Percentiles rank a stretch among this genome's conserved stretches.
Evolutionary conservation across 305 asterid genomes (phyloP).

Genomic region (Fraxinus latifolia): DNA sequence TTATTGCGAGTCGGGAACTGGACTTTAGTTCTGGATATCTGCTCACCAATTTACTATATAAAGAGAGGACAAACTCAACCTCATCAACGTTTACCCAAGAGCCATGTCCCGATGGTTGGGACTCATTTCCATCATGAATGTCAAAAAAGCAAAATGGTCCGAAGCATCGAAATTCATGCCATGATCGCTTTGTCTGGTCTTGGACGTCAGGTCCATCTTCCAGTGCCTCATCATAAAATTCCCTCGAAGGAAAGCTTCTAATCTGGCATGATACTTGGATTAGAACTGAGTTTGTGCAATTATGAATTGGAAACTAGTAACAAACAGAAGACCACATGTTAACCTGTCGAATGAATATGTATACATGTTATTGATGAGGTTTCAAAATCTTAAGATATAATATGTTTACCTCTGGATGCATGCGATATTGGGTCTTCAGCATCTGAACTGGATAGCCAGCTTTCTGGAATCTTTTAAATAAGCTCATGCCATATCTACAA

Average conservation of each 20-base stretch:
- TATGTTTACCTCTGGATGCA: constrained; percentile 86
- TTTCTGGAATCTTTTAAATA: constrained; percentile 81
- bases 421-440: constrained; percentile 98
- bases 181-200: constrained; percentile 64
- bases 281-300: constrained; percentile 9
- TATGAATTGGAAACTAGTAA: not conserved
- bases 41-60: constrained; percentile 69
- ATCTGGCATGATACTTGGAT: constrained; percentile 51
- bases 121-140: constrained; percentile 74
- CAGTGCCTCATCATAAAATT: constrained; percentile 72
- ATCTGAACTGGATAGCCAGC: constrained; percentile 97
- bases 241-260: constrained; percentile 94
- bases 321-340: not conserved
- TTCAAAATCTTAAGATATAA: constrained; percentile 3
- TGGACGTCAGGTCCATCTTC: constrained; percentile 82
- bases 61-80: constrained; percentile 75
- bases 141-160: constrained; percentile 98
- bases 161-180: constrained; percentile 84
- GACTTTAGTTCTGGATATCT: constrained; percentile 84
- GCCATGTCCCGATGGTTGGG: constrained; percentile 74
- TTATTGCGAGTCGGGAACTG: constrained; percentile 81
- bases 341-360: not conserved
- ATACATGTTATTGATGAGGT: not conserved
- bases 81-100: constrained; percentile 85
- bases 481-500: constrained; percentile 76